phyloP scores from a whole-genome alignment of 2,329 filamentous ascomycete species.

The Diplodia seriata region DNA sequence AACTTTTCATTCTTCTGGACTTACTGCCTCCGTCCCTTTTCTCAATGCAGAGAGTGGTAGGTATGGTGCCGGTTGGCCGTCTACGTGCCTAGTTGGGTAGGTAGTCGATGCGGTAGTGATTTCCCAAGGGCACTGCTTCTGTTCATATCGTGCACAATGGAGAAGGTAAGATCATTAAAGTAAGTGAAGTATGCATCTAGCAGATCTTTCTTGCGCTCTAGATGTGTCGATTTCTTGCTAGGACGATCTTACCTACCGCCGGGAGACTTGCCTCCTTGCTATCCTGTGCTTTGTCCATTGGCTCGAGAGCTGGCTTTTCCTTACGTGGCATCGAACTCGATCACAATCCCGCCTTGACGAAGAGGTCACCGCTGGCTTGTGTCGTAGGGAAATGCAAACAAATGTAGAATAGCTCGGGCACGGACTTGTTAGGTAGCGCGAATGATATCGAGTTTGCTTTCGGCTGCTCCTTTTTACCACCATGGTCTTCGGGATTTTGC shows the following conservation, averaged over 20 bases:
- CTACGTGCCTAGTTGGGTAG: slow-evolving; percentile 22
- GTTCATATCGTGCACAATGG: background rate
- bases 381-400: background rate
- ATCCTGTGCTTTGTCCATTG: background rate
- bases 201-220: slow-evolving; percentile 5
- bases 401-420: background rate
- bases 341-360: background rate
- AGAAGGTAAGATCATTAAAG: slow-evolving; percentile 27
- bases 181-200: slow-evolving; percentile 25
- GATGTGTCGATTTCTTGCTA: slow-evolving; percentile 22
- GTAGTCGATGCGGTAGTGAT: slow-evolving; percentile 6
- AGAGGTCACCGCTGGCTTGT: background rate
- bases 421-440: background rate
- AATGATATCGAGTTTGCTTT: background rate
- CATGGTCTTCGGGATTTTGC: background rate
- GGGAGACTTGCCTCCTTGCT: background rate
- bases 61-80: slow-evolving; percentile 20
- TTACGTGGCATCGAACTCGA: background rate
- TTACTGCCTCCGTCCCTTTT: background rate
- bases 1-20: background rate
- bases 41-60: slow-evolving; percentile 10
- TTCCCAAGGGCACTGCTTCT: background rate
- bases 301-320: background rate
- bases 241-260: slow-evolving; percentile 16
- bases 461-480: background rate